Conservation (phyloP, 805 yeast species). For the Myxozyma neotropica region DNA sequence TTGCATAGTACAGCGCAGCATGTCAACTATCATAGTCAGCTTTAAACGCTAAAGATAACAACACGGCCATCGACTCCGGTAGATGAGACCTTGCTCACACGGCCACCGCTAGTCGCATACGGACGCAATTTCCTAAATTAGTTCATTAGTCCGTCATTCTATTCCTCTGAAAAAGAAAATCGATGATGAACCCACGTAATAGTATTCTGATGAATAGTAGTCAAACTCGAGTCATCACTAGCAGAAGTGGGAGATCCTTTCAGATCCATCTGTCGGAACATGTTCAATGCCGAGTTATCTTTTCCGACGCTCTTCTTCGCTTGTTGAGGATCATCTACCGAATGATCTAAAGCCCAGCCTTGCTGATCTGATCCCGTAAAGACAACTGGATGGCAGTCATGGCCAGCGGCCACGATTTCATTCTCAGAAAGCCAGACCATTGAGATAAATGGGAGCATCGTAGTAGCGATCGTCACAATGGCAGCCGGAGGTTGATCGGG, state of each 20-base stretch:
- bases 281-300: slow-evolving; percentile 61
- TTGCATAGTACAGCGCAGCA: too few relatives aligned
- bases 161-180: background rate
- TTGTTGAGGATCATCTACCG: slow-evolving; percentile 60
- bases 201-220: slow-evolving; percentile 89
- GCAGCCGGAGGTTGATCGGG: slow-evolving; percentile 65
- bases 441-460: slow-evolving; percentile 77
- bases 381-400: slow-evolving; percentile 85
- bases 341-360: slow-evolving; percentile 61
- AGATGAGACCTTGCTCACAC: slow-evolving; percentile 63
- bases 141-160: background rate
- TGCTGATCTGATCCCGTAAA: slow-evolving; percentile 64
- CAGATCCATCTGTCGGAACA: slow-evolving; percentile 93
- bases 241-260: slow-evolving; percentile 70
- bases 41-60: slow-evolving; percentile 66
- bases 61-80: slow-evolving; percentile 92
- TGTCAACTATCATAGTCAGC: too few relatives aligned
- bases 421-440: slow-evolving; percentile 68
- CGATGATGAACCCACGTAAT: slow-evolving; percentile 48
- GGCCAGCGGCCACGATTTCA: slow-evolving; percentile 84
- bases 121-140: slow-evolving; percentile 47
- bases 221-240: slow-evolving; percentile 52
- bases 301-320: slow-evolving; percentile 51
- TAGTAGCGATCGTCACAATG: slow-evolving; percentile 60
- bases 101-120: slow-evolving; percentile 49